phyloP scores from a whole-genome alignment of 2,329 filamentous ascomycete species.

The Coniochaeta sp. region DNA sequence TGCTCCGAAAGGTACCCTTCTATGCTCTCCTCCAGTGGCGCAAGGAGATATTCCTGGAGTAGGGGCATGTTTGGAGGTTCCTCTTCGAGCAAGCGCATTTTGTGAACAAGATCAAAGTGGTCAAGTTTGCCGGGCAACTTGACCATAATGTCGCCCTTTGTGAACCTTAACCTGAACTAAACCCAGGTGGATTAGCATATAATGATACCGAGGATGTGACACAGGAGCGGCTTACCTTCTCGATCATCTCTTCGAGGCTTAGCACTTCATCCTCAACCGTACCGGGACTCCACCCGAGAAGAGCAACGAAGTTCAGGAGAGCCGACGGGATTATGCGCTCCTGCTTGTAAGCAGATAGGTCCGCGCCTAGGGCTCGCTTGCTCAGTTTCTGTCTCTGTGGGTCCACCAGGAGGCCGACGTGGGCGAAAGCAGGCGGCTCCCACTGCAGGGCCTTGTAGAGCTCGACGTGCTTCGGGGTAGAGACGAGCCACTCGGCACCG shows the following conservation, averaged over 20 bases:
- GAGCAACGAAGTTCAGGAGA: slow-evolving; percentile 71
- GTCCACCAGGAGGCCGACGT: slow-evolving; percentile 69
- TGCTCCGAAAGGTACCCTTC: background rate
- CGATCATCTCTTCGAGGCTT: slow-evolving; percentile 60
- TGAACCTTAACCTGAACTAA: slow-evolving; percentile 80
- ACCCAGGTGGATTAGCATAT: background rate
- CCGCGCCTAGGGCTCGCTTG: slow-evolving; percentile 64
- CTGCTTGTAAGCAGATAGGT: slow-evolving; percentile 40
- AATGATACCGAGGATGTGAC: slow-evolving; percentile 4
- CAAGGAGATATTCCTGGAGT: slow-evolving; percentile 10
- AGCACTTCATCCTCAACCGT: slow-evolving; percentile 57
- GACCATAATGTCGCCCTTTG: slow-evolving; percentile 81
- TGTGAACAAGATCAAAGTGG: slow-evolving; percentile 55
- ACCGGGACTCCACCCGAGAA: slow-evolving; percentile 76
- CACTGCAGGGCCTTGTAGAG: slow-evolving; percentile 75
- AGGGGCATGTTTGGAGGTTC: slow-evolving; percentile 4
- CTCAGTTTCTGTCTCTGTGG: slow-evolving; percentile 69
- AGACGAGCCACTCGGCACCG: slow-evolving; percentile 92
- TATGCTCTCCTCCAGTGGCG: slow-evolving; percentile 10
- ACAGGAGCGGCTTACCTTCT: slow-evolving; percentile 45
- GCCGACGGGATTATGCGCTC: slow-evolving; percentile 39
- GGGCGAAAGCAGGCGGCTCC: slow-evolving; percentile 67
- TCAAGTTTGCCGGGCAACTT: slow-evolving; percentile 66
- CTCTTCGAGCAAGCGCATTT: slow-evolving; percentile 10
- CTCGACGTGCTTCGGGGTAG: slow-evolving; percentile 66